Evolutionary conservation across 148 eudicot species (phyloP).

Genomic region (Chenopodium quinoa): DNA sequence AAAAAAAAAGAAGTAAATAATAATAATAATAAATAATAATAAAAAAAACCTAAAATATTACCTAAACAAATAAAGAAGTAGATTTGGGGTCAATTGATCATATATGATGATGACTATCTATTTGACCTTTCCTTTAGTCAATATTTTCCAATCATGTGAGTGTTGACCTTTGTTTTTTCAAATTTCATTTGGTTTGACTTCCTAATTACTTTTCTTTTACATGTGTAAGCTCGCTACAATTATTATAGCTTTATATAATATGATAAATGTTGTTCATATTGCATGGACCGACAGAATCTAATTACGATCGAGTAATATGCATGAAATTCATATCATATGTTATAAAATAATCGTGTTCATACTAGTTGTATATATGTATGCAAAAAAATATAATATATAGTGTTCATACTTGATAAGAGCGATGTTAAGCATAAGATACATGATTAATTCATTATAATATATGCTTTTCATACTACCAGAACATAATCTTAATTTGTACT

Average conservation of each 20-base stretch:
- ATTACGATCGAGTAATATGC: neutral
- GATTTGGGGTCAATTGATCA: neutral
- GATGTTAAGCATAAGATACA: neutral
- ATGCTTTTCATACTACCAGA: neutral
- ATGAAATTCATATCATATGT: neutral
- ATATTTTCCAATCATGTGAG: conserved; percentile 8
- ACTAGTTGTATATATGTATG: neutral
- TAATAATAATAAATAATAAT: too few relatives aligned
- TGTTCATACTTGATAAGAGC: too few relatives aligned
- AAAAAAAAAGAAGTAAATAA: too few relatives aligned
- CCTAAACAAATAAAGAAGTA: neutral
- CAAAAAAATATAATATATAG: too few relatives aligned
- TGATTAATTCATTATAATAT: neutral
- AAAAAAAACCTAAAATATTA: neutral
- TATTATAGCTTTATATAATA: neutral
- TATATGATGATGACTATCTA: neutral
- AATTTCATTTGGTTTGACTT: neutral
- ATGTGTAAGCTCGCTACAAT: neutral
- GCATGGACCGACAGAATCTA: neutral
- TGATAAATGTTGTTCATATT: neutral
- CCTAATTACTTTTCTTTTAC: neutral
- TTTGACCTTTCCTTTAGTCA: conserved; percentile 14
- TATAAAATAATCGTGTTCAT: neutral
- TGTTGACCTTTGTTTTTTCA: neutral
- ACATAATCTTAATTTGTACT: too few relatives aligned